Conservation (phyloP, 192 early-diverging fungal species). For the Gamsiella multidivaricata region DNA sequence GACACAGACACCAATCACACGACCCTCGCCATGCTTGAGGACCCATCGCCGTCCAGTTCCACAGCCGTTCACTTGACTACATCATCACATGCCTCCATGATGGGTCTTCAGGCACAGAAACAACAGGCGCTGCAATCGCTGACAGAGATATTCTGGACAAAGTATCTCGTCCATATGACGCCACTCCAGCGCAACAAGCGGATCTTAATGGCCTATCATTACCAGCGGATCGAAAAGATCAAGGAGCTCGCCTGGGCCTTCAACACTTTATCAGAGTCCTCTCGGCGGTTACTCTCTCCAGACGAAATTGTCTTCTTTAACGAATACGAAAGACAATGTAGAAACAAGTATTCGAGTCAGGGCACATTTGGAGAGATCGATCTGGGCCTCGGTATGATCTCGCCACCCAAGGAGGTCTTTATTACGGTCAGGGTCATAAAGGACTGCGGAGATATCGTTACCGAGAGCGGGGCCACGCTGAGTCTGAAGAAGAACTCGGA, state of each 20-base stretch:
- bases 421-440: conserved; percentile 90
- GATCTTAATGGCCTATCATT: conserved; percentile 90
- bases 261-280: conserved; percentile 17
- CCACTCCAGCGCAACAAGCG: conserved; percentile 85
- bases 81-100: conserved; percentile 12
- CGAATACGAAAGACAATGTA: conserved; percentile 69
- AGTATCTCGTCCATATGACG: conserved; percentile 62
- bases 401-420: conserved; percentile 92
- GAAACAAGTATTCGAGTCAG: conserved; percentile 71
- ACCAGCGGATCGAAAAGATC: conserved; percentile 73
- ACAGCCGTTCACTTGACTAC: not conserved
- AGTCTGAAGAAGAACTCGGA: conserved; percentile 83
- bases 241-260: conserved; percentile 72
- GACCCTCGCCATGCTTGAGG: conserved; percentile 20
- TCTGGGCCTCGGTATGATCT: conserved; percentile 75
- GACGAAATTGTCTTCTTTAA: conserved; percentile 72
- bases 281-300: conserved; percentile 49
- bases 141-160: conserved; percentile 56
- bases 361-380: conserved; percentile 74
- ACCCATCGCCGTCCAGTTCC: not conserved
- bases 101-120: conserved; percentile 14
- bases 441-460: conserved; percentile 92
- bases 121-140: conserved; percentile 21
- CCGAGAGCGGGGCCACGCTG: conserved; percentile 81
- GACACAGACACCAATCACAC: conserved; percentile 27